Percentiles rank a stretch among this genome's conserved stretches.
These are phyloP conservation scores for Starmerella apicola DNA, from an alignment of 805 yeast genomes.

Conservation along the genomic window DNA sequence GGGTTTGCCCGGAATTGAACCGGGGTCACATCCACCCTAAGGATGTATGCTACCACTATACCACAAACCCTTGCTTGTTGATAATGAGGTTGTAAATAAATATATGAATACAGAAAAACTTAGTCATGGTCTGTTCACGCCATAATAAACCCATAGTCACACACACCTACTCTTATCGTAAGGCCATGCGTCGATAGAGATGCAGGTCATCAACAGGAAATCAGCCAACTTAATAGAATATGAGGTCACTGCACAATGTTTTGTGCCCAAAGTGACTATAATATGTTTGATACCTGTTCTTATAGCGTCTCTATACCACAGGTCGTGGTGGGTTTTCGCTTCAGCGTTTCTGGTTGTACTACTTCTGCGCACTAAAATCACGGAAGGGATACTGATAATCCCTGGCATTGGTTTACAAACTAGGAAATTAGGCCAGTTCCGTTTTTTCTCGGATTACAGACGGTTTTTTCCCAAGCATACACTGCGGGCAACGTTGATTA, in stretches of 20 bases:
- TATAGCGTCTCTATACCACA: too few species aligned
- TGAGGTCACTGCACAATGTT: too few species aligned
- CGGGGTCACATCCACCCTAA: slow-evolving; percentile 23
- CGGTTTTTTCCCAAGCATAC: slow-evolving; percentile 9
- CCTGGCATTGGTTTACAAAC: slow-evolving; percentile 15
- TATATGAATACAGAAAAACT: neutral
- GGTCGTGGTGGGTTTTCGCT: too few species aligned
- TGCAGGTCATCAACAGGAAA: neutral
- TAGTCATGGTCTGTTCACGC: too few species aligned
- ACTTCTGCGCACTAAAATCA: slow-evolving; percentile 1
- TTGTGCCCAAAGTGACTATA: too few species aligned
- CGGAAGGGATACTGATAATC: slow-evolving; percentile 11
- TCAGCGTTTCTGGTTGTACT: neutral
- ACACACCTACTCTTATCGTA: too few species aligned
- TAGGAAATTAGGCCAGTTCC: slow-evolving; percentile 7
- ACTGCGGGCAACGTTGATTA: slow-evolving; percentile 11
- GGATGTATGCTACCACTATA: slow-evolving; percentile 22
- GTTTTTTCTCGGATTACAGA: slow-evolving; percentile 6
- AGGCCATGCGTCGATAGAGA: too few species aligned
- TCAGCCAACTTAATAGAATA: neutral
- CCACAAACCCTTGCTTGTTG: slow-evolving; percentile 15
- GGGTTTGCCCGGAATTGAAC: slow-evolving; percentile 23
- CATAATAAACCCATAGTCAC: too few species aligned
- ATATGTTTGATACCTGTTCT: too few species aligned
- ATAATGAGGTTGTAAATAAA: neutral